Evolutionary conservation across 495 filamentous ascomycete genomes (phyloP), one percentile per base, ranked within the genome.

Genomic region (Collariella sp.): DNA sequence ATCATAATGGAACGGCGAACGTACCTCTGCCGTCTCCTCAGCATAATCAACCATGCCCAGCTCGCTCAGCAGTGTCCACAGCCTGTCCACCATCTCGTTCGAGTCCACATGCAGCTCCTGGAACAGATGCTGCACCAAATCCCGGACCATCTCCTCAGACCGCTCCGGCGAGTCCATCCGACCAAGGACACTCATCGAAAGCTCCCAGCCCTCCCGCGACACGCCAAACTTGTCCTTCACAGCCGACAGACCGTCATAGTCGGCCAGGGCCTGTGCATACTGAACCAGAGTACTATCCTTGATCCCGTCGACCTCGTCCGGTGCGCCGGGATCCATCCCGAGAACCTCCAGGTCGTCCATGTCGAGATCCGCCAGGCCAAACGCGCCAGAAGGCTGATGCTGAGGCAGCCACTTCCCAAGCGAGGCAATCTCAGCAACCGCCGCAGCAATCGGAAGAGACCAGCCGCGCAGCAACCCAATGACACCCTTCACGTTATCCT

Each of bases 401-500:
- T 66, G 69, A 12, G 78, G 76, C 23, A 95, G 75, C 91, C 90
- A 96, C 53, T 82, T 82, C 18, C 81, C 88, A 19, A 83, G 70
- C 22, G 76, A 78, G 6, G 86, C 87, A 41, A 96, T 74, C 66
- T 95, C 89, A 7, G 83, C 83, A n/a, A 91, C 80, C 19, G 86
- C 82, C 24, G 84, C 74, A 13, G 87, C 80, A 9, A 95, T 66
- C 2, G 85, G 80, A 11, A 88, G 78, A 22, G 89, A 94, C 87
- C 86, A 93, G 15, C 78, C 72, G 49, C 83, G 79, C 1, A 96
- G 65, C 24, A 94, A 68, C n/a, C 79, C 79, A 34, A 95, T 65
- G 1, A 87, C 81, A 20, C 80, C 83, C 66, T 88, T 83, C 41
- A 84, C 70, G 56, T 91, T 84, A 13, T 83, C 85, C 60, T 90